Percentiles rank a stretch among this genome's conserved stretches.
Conservation (phyloP, 768 basidiomycete genomes). For the Cystoderma amianthinum region DNA sequence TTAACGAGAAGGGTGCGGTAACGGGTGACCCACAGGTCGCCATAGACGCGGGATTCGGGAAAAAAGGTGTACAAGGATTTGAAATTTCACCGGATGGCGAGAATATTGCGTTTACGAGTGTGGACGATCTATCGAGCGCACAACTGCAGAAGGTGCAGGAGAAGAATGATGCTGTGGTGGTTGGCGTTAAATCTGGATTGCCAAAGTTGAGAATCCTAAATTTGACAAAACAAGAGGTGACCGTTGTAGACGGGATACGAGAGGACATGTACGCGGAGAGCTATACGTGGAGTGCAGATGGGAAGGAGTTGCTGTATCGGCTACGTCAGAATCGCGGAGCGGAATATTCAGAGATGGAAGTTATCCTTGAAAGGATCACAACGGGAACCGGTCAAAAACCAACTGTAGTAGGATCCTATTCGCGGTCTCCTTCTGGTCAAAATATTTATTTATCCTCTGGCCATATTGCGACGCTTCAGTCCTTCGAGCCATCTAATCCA, state of each 20-base stretch:
- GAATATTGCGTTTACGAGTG: conserved; percentile 19
- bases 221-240: conserved; percentile 15
- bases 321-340: conserved; percentile 16
- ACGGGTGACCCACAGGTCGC: neutral
- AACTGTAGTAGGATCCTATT: conserved; percentile 15
- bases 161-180: conserved; percentile 18
- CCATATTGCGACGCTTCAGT: conserved; percentile 20
- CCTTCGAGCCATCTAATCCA: conserved; percentile 17
- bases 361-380: conserved; percentile 18
- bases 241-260: conserved; percentile 12
- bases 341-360: conserved; percentile 21
- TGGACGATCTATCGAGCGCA: conserved; percentile 10
- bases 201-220: conserved; percentile 17
- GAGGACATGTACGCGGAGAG: conserved; percentile 20
- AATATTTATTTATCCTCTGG: conserved; percentile 20
- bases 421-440: conserved; percentile 24
- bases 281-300: conserved; percentile 23
- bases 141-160: conserved; percentile 9
- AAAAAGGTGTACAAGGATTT: conserved; percentile 18
- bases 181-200: conserved; percentile 14
- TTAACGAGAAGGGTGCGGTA: conserved; percentile 3
- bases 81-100: conserved; percentile 23
- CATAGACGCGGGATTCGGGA: conserved; percentile 9
- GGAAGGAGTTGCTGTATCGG: conserved; percentile 21
- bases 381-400: conserved; percentile 10